These are phyloP conservation scores for Cerrena zonata DNA, from an alignment of 1,284 basidiomycete species.

Conservation along the genomic window DNA sequence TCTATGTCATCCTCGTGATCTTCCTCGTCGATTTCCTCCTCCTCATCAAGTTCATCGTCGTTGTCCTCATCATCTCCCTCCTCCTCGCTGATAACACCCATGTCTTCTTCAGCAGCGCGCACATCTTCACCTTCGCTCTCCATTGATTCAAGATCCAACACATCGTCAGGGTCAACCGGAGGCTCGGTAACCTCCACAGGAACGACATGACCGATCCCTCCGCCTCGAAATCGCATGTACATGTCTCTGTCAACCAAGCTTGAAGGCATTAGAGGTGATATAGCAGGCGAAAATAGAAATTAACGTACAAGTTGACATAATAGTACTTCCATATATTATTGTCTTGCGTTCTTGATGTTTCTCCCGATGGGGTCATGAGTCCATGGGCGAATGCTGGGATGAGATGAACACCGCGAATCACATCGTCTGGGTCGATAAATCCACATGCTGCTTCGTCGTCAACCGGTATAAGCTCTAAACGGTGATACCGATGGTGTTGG, in stretches of 20 bases:
- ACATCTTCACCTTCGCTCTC: neutral
- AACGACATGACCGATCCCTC: constrained; percentile 1
- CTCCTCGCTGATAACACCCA: too few species aligned
- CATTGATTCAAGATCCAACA: neutral
- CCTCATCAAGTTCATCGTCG: too few species aligned
- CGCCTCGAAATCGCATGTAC: constrained; percentile 1
- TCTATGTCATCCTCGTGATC: neutral
- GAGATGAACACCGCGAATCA: constrained; percentile 28
- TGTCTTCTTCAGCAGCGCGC: neutral
- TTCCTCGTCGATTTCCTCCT: neutral
- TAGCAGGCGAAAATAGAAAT: neutral
- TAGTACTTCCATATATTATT: constrained; percentile 4
- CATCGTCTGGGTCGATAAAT: constrained; percentile 22
- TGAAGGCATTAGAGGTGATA: neutral
- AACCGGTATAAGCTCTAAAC: constrained; percentile 19
- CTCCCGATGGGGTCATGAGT: too few species aligned
- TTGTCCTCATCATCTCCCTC: neutral
- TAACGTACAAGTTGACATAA: constrained; percentile 10
- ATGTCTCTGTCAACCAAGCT: constrained; percentile 6
- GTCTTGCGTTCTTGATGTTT: neutral
- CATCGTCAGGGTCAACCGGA: too few species aligned
- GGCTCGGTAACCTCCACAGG: neutral
- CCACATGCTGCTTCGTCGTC: constrained; percentile 16
- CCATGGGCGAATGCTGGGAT: constrained; percentile 29
- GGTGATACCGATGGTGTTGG: constrained; percentile 14